A percentile compares a stretch with the other conserved stretches of the same genome.
Evolutionary conservation across 73 alveolate genomes (phyloP).

Genomic region (Paraurostyla sp.): DNA sequence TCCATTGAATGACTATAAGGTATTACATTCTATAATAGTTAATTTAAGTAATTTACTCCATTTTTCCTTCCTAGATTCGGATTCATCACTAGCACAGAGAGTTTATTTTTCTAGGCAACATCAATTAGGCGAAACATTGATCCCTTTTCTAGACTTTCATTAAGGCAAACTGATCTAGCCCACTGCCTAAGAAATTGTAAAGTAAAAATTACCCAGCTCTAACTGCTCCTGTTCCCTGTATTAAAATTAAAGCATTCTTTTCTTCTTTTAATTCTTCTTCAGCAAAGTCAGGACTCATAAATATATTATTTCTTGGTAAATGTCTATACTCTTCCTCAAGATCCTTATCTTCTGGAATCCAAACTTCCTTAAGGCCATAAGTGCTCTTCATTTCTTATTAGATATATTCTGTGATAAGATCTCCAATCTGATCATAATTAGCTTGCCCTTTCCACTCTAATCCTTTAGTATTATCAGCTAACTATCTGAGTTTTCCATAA

Average conservation of each 20-base stretch:
- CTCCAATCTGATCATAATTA: slow-evolving; percentile 77
- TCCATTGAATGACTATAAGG: slow-evolving; percentile 75
- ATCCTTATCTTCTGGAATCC: slow-evolving; percentile 53
- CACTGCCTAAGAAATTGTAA: slow-evolving; percentile 50
- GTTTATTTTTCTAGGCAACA: slow-evolving; percentile 77
- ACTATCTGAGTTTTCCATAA: slow-evolving; percentile 32
- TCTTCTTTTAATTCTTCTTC: not conserved
- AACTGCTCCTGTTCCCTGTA: slow-evolving; percentile 93
- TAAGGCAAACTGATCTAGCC: slow-evolving; percentile 94
- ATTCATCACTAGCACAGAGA: slow-evolving; percentile 81
- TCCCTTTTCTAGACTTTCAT: slow-evolving; percentile 86
- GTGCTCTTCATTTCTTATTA: slow-evolving; percentile 54
- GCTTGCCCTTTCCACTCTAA: slow-evolving; percentile 66
- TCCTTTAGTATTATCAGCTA: slow-evolving; percentile 19
- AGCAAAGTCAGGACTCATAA: slow-evolving; percentile 61
- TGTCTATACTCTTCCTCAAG: slow-evolving; percentile 46
- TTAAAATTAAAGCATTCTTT: slow-evolving; percentile 61
- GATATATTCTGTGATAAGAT: slow-evolving; percentile 39
- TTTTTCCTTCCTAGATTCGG: slow-evolving; percentile 84
- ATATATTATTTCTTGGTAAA: slow-evolving; percentile 53
- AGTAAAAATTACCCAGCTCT: slow-evolving; percentile 80
- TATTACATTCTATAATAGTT: slow-evolving; percentile 19
- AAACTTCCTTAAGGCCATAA: slow-evolving; percentile 58
- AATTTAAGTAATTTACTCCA: not conserved
- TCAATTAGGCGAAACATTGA: slow-evolving; percentile 82